These are phyloP conservation scores for Penicillium steckii DNA, from an alignment of 495 filamentous ascomycete genomes.

Conservation along the genomic window DNA sequence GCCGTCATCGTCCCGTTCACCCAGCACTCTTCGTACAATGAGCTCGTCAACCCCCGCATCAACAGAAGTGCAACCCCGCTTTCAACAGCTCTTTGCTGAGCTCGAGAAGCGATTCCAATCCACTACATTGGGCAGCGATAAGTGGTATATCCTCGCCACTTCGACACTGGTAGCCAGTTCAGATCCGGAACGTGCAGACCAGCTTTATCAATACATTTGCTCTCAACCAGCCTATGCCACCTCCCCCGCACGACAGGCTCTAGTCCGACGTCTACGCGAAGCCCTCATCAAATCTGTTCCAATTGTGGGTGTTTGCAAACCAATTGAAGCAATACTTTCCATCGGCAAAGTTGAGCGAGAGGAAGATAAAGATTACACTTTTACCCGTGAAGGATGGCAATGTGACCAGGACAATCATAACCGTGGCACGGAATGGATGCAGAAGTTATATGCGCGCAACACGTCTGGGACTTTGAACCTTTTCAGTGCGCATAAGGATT, in stretches of 20 bases:
- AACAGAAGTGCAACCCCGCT: slow-evolving; percentile 29
- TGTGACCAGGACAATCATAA: slow-evolving; percentile 47
- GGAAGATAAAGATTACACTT: slow-evolving; percentile 53
- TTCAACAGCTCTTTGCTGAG: slow-evolving; percentile 44
- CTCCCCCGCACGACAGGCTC: slow-evolving; percentile 38
- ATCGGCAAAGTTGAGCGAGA: slow-evolving; percentile 46
- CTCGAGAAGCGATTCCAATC: slow-evolving; percentile 52
- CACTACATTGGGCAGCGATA: slow-evolving; percentile 45
- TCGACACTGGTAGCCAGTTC: slow-evolving; percentile 44
- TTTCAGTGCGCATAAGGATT: slow-evolving; percentile 52
- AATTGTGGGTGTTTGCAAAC: slow-evolving; percentile 54
- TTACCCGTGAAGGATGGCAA: slow-evolving; percentile 39
- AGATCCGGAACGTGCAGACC: slow-evolving; percentile 45
- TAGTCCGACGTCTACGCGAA: slow-evolving; percentile 52
- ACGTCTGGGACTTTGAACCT: slow-evolving; percentile 35
- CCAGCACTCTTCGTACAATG: slow-evolving; percentile 7
- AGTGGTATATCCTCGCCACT: slow-evolving; percentile 57
- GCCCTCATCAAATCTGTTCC: slow-evolving; percentile 49
- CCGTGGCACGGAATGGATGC: slow-evolving; percentile 45
- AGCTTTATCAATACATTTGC: slow-evolving; percentile 52
- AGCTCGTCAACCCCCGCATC: slow-evolving; percentile 12
- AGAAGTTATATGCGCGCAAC: slow-evolving; percentile 40
- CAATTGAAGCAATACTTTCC: slow-evolving; percentile 47
- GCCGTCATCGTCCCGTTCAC: not conserved
- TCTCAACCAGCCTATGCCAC: slow-evolving; percentile 36